phyloP scores from a whole-genome alignment of 2,329 filamentous ascomycete species.

The Ophiostoma australiae region DNA sequence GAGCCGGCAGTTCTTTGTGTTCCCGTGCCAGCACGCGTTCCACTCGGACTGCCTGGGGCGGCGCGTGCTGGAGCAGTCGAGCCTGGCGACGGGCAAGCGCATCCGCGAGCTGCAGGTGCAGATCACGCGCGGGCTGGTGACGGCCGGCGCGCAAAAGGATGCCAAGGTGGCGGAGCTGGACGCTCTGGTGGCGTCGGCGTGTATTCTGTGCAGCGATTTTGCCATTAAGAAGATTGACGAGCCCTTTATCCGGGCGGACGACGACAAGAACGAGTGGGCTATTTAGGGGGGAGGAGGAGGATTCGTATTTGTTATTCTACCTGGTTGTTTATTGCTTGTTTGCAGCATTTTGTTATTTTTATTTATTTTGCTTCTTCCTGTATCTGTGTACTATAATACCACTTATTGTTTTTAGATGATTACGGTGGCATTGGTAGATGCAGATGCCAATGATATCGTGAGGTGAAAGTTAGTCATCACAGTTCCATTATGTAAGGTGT shows the following conservation, averaged over 20 bases:
- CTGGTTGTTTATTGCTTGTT: constrained; percentile 14
- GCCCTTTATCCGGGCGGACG: constrained; percentile 72
- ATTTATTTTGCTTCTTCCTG: neutral
- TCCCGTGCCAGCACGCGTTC: constrained; percentile 96
- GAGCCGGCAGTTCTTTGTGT: constrained; percentile 93
- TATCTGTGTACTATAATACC: constrained; percentile 10
- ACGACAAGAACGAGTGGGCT: constrained; percentile 77
- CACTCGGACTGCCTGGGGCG: constrained; percentile 90
- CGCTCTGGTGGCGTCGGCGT: constrained; percentile 82
- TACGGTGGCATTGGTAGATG: neutral
- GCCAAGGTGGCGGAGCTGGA: constrained; percentile 84
- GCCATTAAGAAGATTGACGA: constrained; percentile 93
- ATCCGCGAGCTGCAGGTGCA: constrained; percentile 83
- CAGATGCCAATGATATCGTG: too few species aligned
- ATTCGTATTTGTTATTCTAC: neutral
- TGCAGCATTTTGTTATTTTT: neutral
- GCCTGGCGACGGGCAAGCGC: constrained; percentile 66
- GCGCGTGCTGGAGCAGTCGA: constrained; percentile 77
- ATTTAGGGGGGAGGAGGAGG: constrained; percentile 21
- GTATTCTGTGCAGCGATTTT: constrained; percentile 92
- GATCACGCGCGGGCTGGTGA: constrained; percentile 69
- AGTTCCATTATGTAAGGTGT: too few species aligned
- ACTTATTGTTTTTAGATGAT: neutral
- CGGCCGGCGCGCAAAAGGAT: constrained; percentile 66
- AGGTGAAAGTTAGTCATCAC: too few species aligned